Evolutionary conservation across 2,329 filamentous ascomycete species (phyloP), one percentile per base, ranked within the genome.

Genomic region (Lachnellula hyalina): DNA sequence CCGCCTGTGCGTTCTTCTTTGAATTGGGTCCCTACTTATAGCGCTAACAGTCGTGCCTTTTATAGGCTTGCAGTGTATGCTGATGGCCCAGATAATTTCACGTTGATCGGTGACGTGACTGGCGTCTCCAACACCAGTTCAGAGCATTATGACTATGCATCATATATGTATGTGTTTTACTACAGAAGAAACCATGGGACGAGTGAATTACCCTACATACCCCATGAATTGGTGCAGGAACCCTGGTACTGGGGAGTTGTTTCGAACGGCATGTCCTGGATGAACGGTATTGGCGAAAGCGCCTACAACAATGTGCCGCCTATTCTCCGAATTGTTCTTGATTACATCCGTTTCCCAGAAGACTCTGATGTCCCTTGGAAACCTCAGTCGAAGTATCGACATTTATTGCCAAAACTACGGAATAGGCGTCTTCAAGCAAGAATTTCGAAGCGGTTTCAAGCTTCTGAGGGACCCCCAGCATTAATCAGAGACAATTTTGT

Each of bases 21-120:
- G 8, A 32, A 32, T n/a, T 21, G n/a, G 4, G 17, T n/a, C 12
- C 35, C 17, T 21, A 14, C 17, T 34, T 3, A 19, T 42, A 40
- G 17, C n/a, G n/a, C 8, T 35, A 17, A 28, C 38, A 45, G 25
- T 47, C 11, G 28, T 7, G 23, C 35, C 9, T 8, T n/a, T 32
- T 44, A n/a, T 21, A 59, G 57, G 34, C 15, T 52, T 45, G 54
- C 54, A 5, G 54, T 59, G 4, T 53, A 57, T 36, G 52, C 57
- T 12, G 54, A 57, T 46, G 51, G 54, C 14, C 32, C 15, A 6
- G 36, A 32, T 4, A 59, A 55, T 19, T 57, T 57, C 42, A 59
- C 54, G 2, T 38, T 25, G 14, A 21, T 59, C 15, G 52, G 17
- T 3, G 7, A 25, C 11, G 54, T 25, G 42, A 14, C 14, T 3